phyloP scores from a whole-genome alignment of 176 grass and related monocot species.

The Sorghum bicolor region Sorghum_bicolor_NCBIv3 NC_012873.2:62939501-62940000 shows the following conservation, averaged over 20 bases:
- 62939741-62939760: slow-evolving; percentile 60
- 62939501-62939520: slow-evolving; percentile 73
- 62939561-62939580: slow-evolving; percentile 94
- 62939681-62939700: slow-evolving; percentile 89
- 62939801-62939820: slow-evolving; percentile 97
- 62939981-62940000: slow-evolving; percentile 72
- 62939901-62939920: slow-evolving; percentile 59
- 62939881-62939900: slow-evolving; percentile 93
- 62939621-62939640: slow-evolving; percentile 66
- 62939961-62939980: slow-evolving; percentile 30
- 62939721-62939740: slow-evolving; percentile 84
- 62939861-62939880: slow-evolving; percentile 85
- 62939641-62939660: slow-evolving; percentile 63
- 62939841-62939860: slow-evolving; percentile 98
- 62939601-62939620: slow-evolving; percentile 79
- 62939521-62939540: slow-evolving; percentile 81
- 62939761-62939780: slow-evolving; percentile 64
- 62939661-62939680: slow-evolving; percentile 82
- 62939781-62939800: slow-evolving; percentile 77
- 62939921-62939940: slow-evolving; percentile 25
- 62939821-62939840: slow-evolving; percentile 89
- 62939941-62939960: slow-evolving; percentile 21
- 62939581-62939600: slow-evolving; percentile 83
- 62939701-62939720: slow-evolving; percentile 91
- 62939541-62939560: slow-evolving; percentile 72